Percentiles rank a stretch among this genome's conserved stretches.
These are phyloP conservation scores for Solanum stenotomum DNA, from an alignment of 257 asterid species.

Conservation along the genomic window DNA sequence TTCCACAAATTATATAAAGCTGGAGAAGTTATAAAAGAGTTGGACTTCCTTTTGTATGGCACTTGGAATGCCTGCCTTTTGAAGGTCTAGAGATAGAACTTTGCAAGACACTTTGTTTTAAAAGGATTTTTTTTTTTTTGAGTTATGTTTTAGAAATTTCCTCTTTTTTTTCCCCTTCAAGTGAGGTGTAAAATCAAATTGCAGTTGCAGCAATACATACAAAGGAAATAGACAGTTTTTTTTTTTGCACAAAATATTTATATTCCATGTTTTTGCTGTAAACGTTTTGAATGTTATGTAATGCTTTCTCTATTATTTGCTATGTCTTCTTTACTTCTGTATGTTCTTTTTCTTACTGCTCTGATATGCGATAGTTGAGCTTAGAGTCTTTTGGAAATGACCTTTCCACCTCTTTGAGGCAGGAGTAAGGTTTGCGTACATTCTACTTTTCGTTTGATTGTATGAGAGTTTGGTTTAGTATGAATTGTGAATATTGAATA, in stretches of 20 bases:
- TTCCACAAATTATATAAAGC: neutral
- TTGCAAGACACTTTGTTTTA: neutral
- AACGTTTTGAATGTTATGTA: neutral
- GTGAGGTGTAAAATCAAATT: slow-evolving; percentile 11
- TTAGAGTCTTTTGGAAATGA: neutral
- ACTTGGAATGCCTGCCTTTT: neutral
- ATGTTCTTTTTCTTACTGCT: neutral
- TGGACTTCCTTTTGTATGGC: slow-evolving; percentile 1
- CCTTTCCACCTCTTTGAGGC: neutral
- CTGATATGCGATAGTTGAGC: neutral
- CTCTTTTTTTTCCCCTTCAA: neutral
- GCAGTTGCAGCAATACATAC: slow-evolving; percentile 8
- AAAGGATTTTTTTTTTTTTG: neutral
- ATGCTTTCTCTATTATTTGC: neutral
- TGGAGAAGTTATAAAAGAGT: neutral
- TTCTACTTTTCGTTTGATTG: neutral
- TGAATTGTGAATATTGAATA: neutral
- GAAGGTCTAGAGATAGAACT: slow-evolving; percentile 9
- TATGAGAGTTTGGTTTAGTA: neutral
- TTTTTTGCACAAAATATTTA: neutral
- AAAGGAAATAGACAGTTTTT: neutral
- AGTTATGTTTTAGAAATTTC: slow-evolving; percentile 1
- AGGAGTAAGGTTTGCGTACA: neutral
- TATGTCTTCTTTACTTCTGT: neutral
- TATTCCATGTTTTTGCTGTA: neutral